phyloP scores from a whole-genome alignment of 192 early-diverging fungal genomes.

The Bifiguratus adelaidae region DNA sequence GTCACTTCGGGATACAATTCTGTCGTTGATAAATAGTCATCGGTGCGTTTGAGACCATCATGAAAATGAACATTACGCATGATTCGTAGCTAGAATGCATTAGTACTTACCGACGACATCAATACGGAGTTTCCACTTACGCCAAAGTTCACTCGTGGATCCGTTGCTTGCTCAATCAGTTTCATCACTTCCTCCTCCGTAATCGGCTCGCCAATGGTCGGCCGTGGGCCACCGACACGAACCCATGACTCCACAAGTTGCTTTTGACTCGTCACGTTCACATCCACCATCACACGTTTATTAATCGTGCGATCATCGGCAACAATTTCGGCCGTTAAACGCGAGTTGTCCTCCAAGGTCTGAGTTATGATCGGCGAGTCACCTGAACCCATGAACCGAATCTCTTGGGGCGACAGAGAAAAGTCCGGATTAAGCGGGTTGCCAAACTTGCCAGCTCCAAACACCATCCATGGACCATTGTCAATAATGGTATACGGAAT shows the following conservation, averaged over 20 bases:
- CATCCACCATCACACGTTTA: slow-evolving; percentile 4
- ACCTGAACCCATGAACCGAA: neutral
- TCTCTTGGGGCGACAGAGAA: neutral
- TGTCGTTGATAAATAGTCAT: slow-evolving; percentile 1
- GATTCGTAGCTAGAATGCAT: neutral
- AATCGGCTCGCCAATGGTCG: too few species aligned
- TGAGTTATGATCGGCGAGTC: neutral
- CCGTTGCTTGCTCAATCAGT: neutral
- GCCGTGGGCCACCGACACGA: too few species aligned
- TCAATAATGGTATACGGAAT: slow-evolving; percentile 6
- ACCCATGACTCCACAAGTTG: slow-evolving; percentile 1
- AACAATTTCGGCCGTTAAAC: neutral
- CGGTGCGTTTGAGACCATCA: neutral
- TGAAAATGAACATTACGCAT: neutral
- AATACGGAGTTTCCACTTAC: neutral
- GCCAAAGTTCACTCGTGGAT: neutral
- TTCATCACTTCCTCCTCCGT: slow-evolving; percentile 1
- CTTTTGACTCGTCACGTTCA: neutral
- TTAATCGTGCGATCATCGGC: slow-evolving; percentile 2
- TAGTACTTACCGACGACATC: neutral
- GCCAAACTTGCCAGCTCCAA: neutral
- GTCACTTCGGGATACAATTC: slow-evolving; percentile 5
- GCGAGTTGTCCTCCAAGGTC: neutral
- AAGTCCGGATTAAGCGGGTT: neutral
- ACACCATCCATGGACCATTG: slow-evolving; percentile 2